A percentile compares a stretch with the other conserved stretches of the same genome.
phyloP scores from a whole-genome alignment of 2,329 filamentous ascomycete genomes.

The Lithohypha guttulata region DNA sequence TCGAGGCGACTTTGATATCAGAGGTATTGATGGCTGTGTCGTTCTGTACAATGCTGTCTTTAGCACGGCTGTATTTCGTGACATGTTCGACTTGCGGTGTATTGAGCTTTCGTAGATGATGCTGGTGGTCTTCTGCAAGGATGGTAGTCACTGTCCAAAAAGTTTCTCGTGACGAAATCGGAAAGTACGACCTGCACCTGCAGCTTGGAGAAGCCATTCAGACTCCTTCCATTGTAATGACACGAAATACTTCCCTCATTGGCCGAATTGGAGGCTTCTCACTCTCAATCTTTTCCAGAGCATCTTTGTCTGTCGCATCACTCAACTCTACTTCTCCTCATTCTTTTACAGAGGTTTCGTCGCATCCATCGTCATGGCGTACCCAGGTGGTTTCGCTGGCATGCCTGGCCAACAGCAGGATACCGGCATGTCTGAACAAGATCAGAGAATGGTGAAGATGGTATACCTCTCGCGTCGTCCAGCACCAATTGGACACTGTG shows the following conservation, averaged over 20 bases:
- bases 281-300: no score
- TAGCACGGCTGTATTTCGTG: no score
- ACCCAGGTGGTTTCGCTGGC: slow-evolving; percentile 9
- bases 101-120: not conserved
- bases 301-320: no score
- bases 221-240: no score
- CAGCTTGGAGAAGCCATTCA: not conserved
- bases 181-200: not conserved
- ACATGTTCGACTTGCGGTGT: not conserved
- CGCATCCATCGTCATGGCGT: slow-evolving; percentile 1
- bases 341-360: not conserved
- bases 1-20: not conserved
- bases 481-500: not conserved
- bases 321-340: not conserved
- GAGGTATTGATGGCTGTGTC: not conserved
- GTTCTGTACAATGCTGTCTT: not conserved
- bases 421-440: slow-evolving; percentile 36
- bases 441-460: slow-evolving; percentile 38
- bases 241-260: no score
- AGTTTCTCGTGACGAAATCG: slow-evolving; percentile 9
- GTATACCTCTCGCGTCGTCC: slow-evolving; percentile 21
- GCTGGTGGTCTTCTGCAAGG: not conserved
- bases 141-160: not conserved
- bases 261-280: no score
- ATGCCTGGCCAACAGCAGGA: slow-evolving; percentile 11